Evolutionary conservation across 2,329 filamentous ascomycete genomes (phyloP).

Genomic region (Aspergillus amoenus): DNA sequence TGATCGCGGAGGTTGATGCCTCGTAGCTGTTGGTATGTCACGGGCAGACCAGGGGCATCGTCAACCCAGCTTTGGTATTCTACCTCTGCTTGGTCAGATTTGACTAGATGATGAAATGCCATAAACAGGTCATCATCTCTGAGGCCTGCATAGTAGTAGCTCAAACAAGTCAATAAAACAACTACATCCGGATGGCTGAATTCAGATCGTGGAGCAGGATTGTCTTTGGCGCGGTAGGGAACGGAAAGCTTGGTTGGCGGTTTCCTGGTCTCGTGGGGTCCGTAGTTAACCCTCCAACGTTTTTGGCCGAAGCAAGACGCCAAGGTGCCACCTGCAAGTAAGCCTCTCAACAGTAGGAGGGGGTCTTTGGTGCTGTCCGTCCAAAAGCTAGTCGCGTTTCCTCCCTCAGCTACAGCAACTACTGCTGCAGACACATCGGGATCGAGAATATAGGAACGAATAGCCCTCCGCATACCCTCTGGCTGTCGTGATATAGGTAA

Average conservation of each 20-base stretch:
- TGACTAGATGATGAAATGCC: conserved; percentile 49
- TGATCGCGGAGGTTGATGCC: conserved; percentile 62
- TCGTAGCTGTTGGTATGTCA: conserved; percentile 41
- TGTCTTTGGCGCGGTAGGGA: conserved; percentile 61
- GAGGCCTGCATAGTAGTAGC: conserved; percentile 60
- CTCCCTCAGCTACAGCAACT: conserved; percentile 44
- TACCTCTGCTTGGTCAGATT: conserved; percentile 52
- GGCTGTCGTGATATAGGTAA: conserved; percentile 46
- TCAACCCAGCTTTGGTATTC: conserved; percentile 47
- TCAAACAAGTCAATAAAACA: conserved; percentile 56
- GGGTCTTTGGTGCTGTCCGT: conserved; percentile 37
- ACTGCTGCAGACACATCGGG: conserved; percentile 28
- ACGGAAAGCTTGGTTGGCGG: conserved; percentile 59
- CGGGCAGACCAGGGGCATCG: conserved; percentile 33
- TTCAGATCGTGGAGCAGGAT: conserved; percentile 55
- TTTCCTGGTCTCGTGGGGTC: conserved; percentile 47
- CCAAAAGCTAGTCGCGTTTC: conserved; percentile 44
- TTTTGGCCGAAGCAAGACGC: conserved; percentile 56
- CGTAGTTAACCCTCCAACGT: conserved; percentile 66
- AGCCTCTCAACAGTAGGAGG: conserved; percentile 40
- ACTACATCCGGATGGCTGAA: conserved; percentile 63
- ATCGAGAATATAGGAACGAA: conserved; percentile 49
- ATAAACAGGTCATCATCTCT: conserved; percentile 49
- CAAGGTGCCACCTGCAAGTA: conserved; percentile 58
- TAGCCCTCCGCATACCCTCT: conserved; percentile 24